Evolutionary conservation across 306 rosid genomes (phyloP).

Genomic region (Canavalia gladiata): DNA sequence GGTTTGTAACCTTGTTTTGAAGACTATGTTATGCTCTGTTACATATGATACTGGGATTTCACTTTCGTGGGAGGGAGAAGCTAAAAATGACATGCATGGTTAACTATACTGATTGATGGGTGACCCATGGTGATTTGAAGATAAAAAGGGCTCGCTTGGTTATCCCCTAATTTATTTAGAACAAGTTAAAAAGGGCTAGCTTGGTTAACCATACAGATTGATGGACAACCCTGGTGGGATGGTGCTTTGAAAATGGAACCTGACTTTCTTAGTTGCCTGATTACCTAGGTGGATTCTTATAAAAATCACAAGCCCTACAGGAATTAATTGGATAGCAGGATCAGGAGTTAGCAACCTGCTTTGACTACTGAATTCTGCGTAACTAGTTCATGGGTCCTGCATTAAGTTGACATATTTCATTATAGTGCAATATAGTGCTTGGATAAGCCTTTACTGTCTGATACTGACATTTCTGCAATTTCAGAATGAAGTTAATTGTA

Average conservation of each 20-base stretch:
- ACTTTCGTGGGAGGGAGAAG: neutral
- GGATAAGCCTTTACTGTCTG: slow-evolving; percentile 40
- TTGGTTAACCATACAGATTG: slow-evolving; percentile 25
- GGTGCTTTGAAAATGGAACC: slow-evolving; percentile 27
- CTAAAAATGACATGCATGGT: too few relatives aligned
- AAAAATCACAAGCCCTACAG: neutral
- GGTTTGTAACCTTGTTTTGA: slow-evolving; percentile 57
- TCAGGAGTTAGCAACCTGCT: neutral
- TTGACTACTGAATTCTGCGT: slow-evolving; percentile 21
- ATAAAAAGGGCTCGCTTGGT: neutral
- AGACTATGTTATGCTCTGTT: neutral
- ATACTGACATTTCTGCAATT: slow-evolving; percentile 46
- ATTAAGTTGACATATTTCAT: slow-evolving; percentile 11
- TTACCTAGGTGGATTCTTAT: slow-evolving; percentile 16
- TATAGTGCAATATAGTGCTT: slow-evolving; percentile 19
- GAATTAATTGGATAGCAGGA: slow-evolving; percentile 23
- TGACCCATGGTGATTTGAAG: too few relatives aligned
- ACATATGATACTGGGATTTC: neutral
- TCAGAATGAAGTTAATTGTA: slow-evolving; percentile 95
- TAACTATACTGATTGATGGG: too few relatives aligned
- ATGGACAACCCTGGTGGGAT: neutral
- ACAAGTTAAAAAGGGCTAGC: slow-evolving; percentile 21
- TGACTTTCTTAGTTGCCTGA: slow-evolving; percentile 3
- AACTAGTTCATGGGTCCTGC: slow-evolving; percentile 15
- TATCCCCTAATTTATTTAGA: slow-evolving; percentile 9